Percentiles rank a stretch among this genome's conserved stretches.
phyloP scores from a whole-genome alignment of 1,284 basidiomycete species.

The Heterobasidion irregulare region DNA sequence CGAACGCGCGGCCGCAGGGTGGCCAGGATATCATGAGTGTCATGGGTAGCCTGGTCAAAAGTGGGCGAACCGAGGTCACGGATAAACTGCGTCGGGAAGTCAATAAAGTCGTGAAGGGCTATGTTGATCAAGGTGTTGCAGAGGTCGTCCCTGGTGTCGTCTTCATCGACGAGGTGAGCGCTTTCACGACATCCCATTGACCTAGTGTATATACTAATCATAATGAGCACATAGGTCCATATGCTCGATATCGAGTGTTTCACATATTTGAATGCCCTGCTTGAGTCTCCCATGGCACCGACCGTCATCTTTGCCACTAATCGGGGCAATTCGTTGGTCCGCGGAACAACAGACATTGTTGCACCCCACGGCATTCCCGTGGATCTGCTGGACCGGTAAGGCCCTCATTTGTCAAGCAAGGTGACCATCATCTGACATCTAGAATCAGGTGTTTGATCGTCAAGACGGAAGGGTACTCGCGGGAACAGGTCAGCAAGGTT shows the following conservation, averaged over 20 bases:
- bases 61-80: conserved; percentile 91
- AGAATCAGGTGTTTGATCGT: conserved; percentile 84
- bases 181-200: neutral
- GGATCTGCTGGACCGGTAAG: conserved; percentile 85
- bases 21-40: conserved; percentile 99
- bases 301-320: conserved; percentile 97
- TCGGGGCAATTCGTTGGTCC: conserved; percentile 84
- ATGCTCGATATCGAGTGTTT: conserved; percentile 99
- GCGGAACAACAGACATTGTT: conserved; percentile 88
- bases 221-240: conserved; percentile 61
- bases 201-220: no score
- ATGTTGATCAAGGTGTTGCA: conserved; percentile 97
- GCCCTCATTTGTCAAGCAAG: conserved; percentile 4
- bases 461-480: conserved; percentile 80
- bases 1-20: conserved; percentile 90
- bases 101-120: conserved; percentile 96
- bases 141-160: conserved; percentile 97
- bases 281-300: conserved; percentile 95
- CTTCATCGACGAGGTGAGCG: conserved; percentile 92
- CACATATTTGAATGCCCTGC: conserved; percentile 93
- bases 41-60: conserved; percentile 95
- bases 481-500: conserved; percentile 84
- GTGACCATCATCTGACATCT: neutral
- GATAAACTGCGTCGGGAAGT: conserved; percentile 95
- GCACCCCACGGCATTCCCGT: conserved; percentile 93